phyloP scores from a whole-genome alignment of 306 rosid genomes.

The Cajanus cajan region DNA sequence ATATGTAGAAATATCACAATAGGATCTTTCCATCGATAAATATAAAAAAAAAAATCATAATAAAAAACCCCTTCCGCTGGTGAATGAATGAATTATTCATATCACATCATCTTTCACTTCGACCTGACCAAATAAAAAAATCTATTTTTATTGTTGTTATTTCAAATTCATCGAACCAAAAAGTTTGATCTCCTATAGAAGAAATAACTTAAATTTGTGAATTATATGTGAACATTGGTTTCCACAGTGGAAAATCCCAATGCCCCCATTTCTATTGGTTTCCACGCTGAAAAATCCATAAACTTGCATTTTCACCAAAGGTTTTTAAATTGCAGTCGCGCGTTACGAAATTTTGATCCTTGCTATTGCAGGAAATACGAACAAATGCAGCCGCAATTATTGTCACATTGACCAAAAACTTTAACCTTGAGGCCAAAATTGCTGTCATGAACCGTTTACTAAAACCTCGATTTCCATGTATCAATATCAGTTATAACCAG shows the following conservation, averaged over 20 bases:
- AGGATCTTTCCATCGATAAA: constrained; percentile 6
- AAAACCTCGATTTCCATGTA: neutral
- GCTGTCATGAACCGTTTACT: neutral
- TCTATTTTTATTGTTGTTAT: neutral
- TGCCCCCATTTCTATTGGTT: neutral
- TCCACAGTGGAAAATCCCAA: constrained; percentile 1
- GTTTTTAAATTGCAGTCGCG: neutral
- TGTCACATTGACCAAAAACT: neutral
- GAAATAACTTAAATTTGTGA: neutral
- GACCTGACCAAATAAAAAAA: neutral
- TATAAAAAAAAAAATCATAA: neutral
- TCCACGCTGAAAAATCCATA: constrained; percentile 13
- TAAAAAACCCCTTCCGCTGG: neutral
- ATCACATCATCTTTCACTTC: neutral
- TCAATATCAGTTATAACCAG: neutral
- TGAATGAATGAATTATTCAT: neutral
- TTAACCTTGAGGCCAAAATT: neutral
- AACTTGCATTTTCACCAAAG: neutral
- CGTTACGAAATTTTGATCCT: neutral
- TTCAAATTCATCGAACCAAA: constrained; percentile 12
- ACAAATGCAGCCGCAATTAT: neutral
- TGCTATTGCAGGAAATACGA: neutral
- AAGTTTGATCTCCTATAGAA: neutral
- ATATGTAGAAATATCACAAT: neutral
- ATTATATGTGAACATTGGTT: neutral